Evolutionary conservation across 495 filamentous ascomycete species (phyloP).

Genomic region (Aspergillus panamensis): DNA sequence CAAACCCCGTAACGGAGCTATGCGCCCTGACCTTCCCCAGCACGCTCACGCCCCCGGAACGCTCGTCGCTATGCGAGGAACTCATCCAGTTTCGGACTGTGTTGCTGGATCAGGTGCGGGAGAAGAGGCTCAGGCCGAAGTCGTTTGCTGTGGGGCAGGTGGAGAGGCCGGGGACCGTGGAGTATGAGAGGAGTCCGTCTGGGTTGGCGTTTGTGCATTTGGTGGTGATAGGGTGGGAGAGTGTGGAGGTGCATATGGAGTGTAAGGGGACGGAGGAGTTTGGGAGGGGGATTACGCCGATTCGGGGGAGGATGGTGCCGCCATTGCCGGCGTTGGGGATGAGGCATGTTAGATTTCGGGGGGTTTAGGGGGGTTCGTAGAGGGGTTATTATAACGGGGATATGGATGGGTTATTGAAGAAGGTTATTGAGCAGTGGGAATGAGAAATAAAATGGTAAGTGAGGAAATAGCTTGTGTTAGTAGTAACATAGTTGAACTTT

Average conservation of each 20-base stretch:
- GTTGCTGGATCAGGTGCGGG: conserved; percentile 31
- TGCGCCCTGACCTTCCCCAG: conserved; percentile 31
- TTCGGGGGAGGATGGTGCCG: conserved; percentile 36
- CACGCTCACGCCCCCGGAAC: conserved; percentile 24
- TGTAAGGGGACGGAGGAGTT: conserved; percentile 48
- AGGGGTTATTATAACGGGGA: not conserved
- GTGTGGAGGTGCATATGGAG: conserved; percentile 48
- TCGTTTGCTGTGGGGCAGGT: conserved; percentile 46
- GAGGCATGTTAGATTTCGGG: conserved; percentile 43
- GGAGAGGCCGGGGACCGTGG: conserved; percentile 38
- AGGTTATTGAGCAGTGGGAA: no score
- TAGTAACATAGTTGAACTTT: no score
- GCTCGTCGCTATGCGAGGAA: conserved; percentile 24
- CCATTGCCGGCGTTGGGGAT: conserved; percentile 38
- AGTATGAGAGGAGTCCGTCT: conserved; percentile 33
- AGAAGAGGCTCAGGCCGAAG: conserved; percentile 31
- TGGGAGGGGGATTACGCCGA: conserved; percentile 31
- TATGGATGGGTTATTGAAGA: not conserved
- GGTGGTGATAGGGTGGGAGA: conserved; percentile 51
- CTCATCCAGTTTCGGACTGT: conserved; percentile 34
- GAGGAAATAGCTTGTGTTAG: no score
- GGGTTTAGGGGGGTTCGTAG: conserved; percentile 14
- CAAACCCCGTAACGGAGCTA: conserved; percentile 43
- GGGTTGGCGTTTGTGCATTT: conserved; percentile 40
- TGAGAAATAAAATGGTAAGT: no score